These are phyloP conservation scores for Buddleja alternifolia DNA, from an alignment of 257 asterid species.

Conservation along the genomic window DNA sequence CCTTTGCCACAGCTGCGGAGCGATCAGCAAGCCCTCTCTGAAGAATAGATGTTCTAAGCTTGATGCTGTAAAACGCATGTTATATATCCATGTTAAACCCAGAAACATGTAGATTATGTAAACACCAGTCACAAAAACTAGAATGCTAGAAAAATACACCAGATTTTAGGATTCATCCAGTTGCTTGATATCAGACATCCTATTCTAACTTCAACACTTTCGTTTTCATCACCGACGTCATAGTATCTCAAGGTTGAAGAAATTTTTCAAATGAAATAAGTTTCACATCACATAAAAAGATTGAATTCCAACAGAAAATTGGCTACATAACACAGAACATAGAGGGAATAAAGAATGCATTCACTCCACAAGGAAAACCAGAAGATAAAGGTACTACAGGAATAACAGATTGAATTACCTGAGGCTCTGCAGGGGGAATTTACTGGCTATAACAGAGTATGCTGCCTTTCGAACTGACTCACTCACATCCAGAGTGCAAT, in stretches of 20 bases:
- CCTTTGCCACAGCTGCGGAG: constrained; percentile 71
- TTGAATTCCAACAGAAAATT: not conserved
- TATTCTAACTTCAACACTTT: not conserved
- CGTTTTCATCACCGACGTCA: not conserved
- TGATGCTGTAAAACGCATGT: constrained; percentile 63
- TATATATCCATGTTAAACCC: constrained; percentile 26
- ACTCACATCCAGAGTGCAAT: constrained; percentile 83
- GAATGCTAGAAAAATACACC: not conserved
- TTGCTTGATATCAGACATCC: not conserved
- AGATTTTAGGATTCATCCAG: constrained; percentile 14
- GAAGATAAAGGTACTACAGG: not conserved
- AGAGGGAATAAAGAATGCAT: not conserved
- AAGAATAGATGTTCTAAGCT: constrained; percentile 79
- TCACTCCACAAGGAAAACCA: not conserved
- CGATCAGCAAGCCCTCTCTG: constrained; percentile 97
- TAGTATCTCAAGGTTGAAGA: constrained; percentile 6
- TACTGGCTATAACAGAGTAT: constrained; percentile 73
- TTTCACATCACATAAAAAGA: not conserved
- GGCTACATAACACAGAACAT: constrained; percentile 10
- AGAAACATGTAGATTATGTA: not conserved
- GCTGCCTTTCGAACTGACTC: constrained; percentile 91
- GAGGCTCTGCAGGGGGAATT: constrained; percentile 88
- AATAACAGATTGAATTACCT: constrained; percentile 53
- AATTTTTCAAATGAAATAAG: not conserved
- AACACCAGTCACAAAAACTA: constrained; percentile 6